Evolutionary conservation across 805 yeast species (phyloP), one percentile per base, ranked within the genome.

Genomic region (Tetrapisispora fleetii): DNA sequence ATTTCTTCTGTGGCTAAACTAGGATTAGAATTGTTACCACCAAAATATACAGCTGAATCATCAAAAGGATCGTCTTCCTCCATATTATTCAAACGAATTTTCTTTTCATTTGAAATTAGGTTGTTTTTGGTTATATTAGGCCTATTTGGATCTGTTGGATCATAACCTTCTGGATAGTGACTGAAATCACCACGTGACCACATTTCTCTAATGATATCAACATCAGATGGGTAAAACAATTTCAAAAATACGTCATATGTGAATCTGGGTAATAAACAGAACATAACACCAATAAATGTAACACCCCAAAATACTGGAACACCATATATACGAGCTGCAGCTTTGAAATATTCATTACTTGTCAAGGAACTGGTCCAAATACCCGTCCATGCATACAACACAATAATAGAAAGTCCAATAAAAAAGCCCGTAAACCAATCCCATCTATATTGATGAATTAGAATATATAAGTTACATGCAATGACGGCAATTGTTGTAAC

Each of bases 91-190:
- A 48, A 21, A 8, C 40, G 28, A 19, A 48, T 43, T 35, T 33
- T 36, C 21, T 43, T 30, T 19, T 40, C 22, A 36, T 18, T 44
- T 10, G 35, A 10, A 41, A 42, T 9, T 27, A 41, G n/a, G 2
- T 13, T 27, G 18, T 8, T 17, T 19, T 43, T 37, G 2, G 44
- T 13, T 10, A 83, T 68, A 52, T 73, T 73, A 10, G 68, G 71
- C 54, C 83, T 73, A 49, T 79, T 65, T n/a, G 90, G 88, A 64
- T 84, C 90, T 1, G 95, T 84, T 30, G 95, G 95, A 62, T 85
- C 95, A 60, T 83, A 85, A 47, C 77, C 73, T 9, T 62, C 69
- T 10, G 89, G 89, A 59, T 81, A 85, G 36, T 74, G 77, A 51
- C 71, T 79, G 57, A 76, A 85, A 52, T 80, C 81, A 39, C 95